Evolutionary conservation across 352 stramenopile genomes (phyloP).

Genomic region (Phytophthora brassicae): DNA sequence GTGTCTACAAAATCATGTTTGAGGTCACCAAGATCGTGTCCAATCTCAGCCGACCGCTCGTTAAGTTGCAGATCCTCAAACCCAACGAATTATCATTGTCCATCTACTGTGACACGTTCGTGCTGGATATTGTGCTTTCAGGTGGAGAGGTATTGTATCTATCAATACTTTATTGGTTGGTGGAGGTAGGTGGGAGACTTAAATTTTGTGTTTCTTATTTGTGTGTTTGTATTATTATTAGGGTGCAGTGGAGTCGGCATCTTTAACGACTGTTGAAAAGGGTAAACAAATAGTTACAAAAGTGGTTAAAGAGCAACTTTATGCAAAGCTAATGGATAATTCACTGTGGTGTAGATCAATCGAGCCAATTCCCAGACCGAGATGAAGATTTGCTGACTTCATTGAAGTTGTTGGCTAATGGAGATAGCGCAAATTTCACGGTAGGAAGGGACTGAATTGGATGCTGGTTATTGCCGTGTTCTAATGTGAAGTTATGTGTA

Average conservation of each 20-base stretch:
- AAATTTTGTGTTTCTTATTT: too few relatives aligned
- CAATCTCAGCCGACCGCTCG: constrained; percentile 79
- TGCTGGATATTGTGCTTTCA: constrained; percentile 80
- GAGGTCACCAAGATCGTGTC: constrained; percentile 89
- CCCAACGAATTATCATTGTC: constrained; percentile 83
- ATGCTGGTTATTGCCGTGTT: too few relatives aligned
- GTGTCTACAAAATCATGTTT: constrained; percentile 89
- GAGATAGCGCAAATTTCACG: constrained; percentile 77
- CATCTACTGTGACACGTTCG: constrained; percentile 89
- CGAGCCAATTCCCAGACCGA: constrained; percentile 82
- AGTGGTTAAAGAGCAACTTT: too few relatives aligned
- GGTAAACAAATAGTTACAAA: background rate
- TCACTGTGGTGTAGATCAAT: constrained; percentile 49
- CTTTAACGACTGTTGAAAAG: constrained; percentile 85
- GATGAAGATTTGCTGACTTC: constrained; percentile 77
- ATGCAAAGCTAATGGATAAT: background rate
- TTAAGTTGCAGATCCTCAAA: constrained; percentile 88
- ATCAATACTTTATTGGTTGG: constrained; percentile 63
- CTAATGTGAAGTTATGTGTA: background rate
- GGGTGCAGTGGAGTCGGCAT: constrained; percentile 75
- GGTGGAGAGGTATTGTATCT: constrained; percentile 79
- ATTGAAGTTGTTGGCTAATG: constrained; percentile 67
- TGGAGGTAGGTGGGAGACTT: background rate
- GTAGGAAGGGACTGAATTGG: constrained; percentile 20
- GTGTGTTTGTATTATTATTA: constrained; percentile 10